Evolutionary conservation across 768 basidiomycete species (phyloP).

Genomic region (Tremella yokohamensis): DNA sequence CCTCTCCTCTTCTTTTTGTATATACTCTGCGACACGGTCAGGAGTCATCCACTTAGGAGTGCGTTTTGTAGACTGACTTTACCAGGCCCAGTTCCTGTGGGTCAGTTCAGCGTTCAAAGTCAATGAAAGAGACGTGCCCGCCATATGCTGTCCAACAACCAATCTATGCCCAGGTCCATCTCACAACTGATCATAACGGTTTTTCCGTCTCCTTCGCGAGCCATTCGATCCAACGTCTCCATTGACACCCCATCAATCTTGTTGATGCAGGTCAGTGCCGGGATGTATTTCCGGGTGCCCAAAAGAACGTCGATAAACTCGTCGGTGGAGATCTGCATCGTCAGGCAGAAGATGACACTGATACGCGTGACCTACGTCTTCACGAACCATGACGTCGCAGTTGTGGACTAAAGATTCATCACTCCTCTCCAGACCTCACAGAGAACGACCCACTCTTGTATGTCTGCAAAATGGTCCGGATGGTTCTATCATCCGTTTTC

Average conservation of each 20-base stretch:
- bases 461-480: constrained; percentile 83
- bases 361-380: constrained; percentile 65
- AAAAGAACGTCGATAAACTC: constrained; percentile 99
- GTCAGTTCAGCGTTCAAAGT: constrained; percentile 2
- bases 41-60: background rate
- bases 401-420: constrained; percentile 52
- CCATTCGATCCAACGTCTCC: constrained; percentile 49
- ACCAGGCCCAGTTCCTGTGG: constrained; percentile 43
- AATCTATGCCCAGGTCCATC: constrained; percentile 71
- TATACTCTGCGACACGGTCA: constrained; percentile 66
- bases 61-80: constrained; percentile 29
- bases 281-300: constrained; percentile 91
- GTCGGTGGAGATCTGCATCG: constrained; percentile 76
- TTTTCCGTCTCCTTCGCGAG: constrained; percentile 60
- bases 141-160: constrained; percentile 55
- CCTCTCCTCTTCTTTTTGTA: constrained; percentile 94
- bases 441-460: constrained; percentile 63
- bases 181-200: constrained; percentile 97
- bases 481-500: constrained; percentile 89
- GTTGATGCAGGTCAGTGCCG: constrained; percentile 91
- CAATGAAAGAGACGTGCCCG: constrained; percentile 32
- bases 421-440: background rate
- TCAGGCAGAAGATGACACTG: constrained; percentile 9
- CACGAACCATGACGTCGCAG: constrained; percentile 96
- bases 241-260: constrained; percentile 71